Conservation (phyloP, 1,284 basidiomycete species). For the Ganoderma leucocontextum region DNA sequence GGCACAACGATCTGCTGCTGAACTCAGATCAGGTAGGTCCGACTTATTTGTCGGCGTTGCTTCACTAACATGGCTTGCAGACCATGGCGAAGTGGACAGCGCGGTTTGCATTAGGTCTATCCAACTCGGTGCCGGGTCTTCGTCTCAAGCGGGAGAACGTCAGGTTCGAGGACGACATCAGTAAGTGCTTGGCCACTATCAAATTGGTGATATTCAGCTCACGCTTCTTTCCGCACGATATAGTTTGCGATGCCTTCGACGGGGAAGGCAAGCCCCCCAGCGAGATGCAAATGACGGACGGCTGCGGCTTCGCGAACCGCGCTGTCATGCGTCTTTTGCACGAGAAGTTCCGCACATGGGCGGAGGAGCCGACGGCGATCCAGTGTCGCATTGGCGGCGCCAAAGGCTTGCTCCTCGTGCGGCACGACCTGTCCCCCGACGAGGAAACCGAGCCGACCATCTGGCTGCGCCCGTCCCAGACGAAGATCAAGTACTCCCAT, state of each 20-base stretch:
- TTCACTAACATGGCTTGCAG: constrained; percentile 33
- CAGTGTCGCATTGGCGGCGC: constrained; percentile 51
- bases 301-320: constrained; percentile 50
- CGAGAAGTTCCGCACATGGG: constrained; percentile 39
- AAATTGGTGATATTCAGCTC: not conserved
- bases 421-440: constrained; percentile 22
- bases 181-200: too few species aligned
- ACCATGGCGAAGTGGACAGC: constrained; percentile 51
- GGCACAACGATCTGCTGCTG: constrained; percentile 44
- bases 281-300: constrained; percentile 54
- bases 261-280: constrained; percentile 40
- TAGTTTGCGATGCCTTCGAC: constrained; percentile 28
- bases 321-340: constrained; percentile 41
- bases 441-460: constrained; percentile 37
- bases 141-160: constrained; percentile 39
- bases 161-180: constrained; percentile 40
- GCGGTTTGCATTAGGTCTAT: constrained; percentile 48
- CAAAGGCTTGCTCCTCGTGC: constrained; percentile 39
- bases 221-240: constrained; percentile 6
- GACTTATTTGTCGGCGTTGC: not conserved
- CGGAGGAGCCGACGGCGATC: constrained; percentile 46
- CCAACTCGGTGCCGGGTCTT: constrained; percentile 50
- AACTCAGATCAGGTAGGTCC: constrained; percentile 45
- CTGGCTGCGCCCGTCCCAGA: constrained; percentile 51
- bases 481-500: constrained; percentile 48